A percentile compares a stretch with the other conserved stretches of the same genome.
Evolutionary conservation across 306 rosid species (phyloP).

Genomic region (Sicyos baderoa): DNA sequence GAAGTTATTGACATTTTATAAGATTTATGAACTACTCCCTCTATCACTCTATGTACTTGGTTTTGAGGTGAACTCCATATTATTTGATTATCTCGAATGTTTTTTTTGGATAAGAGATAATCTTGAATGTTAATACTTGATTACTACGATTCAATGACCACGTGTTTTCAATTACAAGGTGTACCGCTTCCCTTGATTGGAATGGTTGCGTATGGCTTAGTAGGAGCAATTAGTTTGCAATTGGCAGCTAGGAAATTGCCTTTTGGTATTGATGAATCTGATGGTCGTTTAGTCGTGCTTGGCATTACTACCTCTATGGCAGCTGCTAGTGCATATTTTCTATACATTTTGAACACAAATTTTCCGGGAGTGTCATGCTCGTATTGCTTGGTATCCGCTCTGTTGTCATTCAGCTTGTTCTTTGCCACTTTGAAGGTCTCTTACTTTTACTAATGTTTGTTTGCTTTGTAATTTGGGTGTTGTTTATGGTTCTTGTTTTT

Average conservation of each 20-base stretch:
- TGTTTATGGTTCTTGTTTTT: not conserved
- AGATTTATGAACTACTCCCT: too few relatives aligned
- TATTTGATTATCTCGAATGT: not conserved
- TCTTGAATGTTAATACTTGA: not conserved
- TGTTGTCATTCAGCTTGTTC: conserved; percentile 66
- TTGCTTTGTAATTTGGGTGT: not conserved
- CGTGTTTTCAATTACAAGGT: conserved; percentile 43
- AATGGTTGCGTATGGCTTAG: conserved; percentile 60
- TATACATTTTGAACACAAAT: conserved; percentile 57
- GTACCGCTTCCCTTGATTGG: conserved; percentile 79
- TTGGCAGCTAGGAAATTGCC: conserved; percentile 40
- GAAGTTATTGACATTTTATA: too few relatives aligned
- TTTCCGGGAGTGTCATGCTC: conserved; percentile 59
- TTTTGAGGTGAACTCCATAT: too few relatives aligned
- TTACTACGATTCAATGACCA: not conserved
- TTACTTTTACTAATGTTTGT: not conserved
- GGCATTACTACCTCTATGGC: conserved; percentile 77
- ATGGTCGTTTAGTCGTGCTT: conserved; percentile 46
- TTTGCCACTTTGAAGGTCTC: conserved; percentile 43
- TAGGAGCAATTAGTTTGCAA: conserved; percentile 48
- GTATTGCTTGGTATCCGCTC: conserved; percentile 63
- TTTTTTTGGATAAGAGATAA: too few relatives aligned
- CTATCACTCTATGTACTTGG: too few relatives aligned
- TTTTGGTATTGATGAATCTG: conserved; percentile 46
- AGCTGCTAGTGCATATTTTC: conserved; percentile 67